These are phyloP conservation scores for Fusarium globosum DNA, from an alignment of 2,329 filamentous ascomycete species.

Conservation along the genomic window DNA sequence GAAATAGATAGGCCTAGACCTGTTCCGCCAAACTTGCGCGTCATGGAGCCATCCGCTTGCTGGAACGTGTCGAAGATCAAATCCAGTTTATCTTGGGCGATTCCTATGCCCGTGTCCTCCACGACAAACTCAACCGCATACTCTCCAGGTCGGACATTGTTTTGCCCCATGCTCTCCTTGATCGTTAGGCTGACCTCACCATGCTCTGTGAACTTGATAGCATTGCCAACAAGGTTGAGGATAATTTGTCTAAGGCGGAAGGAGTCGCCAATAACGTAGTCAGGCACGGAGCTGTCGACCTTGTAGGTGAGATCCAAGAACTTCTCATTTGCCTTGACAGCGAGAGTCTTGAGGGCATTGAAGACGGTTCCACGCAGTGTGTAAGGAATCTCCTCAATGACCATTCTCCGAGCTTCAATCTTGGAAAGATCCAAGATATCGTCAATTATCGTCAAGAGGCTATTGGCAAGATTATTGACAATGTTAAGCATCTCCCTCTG, in stretches of 20 bases:
- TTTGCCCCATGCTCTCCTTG: conserved; percentile 71
- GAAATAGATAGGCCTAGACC: conserved; percentile 95
- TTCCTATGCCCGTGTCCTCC: conserved; percentile 95
- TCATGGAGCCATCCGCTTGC: conserved; percentile 97
- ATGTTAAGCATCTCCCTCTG: conserved; percentile 99
- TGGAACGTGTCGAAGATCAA: conserved; percentile 99
- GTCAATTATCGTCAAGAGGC: conserved; percentile 95
- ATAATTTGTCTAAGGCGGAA: conserved; percentile 98
- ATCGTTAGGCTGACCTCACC: conserved; percentile 97
- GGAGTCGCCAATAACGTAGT: conserved; percentile 95
- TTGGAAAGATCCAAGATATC: conserved; percentile 79
- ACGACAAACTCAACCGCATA: conserved; percentile 97
- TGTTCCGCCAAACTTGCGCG: conserved; percentile 93
- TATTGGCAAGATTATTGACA: conserved; percentile 96
- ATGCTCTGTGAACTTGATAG: conserved; percentile 98
- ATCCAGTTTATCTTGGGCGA: conserved; percentile 93
- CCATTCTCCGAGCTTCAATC: conserved; percentile 97
- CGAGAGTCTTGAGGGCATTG: conserved; percentile 94
- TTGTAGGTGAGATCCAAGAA: conserved; percentile 92
- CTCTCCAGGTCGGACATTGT: conserved; percentile 75
- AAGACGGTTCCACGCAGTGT: conserved; percentile 94
- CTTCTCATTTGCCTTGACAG: conserved; percentile 98
- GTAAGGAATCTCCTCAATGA: conserved; percentile 97
- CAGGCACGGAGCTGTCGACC: conserved; percentile 91
- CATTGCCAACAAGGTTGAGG: conserved; percentile 95